Conservation (phyloP, 2,329 filamentous ascomycete species). For the Truncatella angustata region DNA sequence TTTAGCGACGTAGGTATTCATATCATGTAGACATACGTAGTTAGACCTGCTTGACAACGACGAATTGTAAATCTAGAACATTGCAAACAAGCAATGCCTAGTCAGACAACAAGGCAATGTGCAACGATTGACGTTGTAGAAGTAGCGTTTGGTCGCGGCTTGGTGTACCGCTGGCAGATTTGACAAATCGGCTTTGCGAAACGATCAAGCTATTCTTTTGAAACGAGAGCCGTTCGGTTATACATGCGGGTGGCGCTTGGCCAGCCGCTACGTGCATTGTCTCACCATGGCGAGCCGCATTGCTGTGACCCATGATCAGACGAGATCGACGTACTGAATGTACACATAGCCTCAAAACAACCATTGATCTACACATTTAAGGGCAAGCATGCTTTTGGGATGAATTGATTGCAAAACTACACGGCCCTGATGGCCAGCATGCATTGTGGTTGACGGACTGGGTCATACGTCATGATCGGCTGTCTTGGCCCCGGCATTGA, state of each 20-base stretch:
- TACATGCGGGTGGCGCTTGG: neutral
- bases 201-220: neutral
- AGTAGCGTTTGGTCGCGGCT: too few relatives aligned
- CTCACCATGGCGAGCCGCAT: conserved; percentile 1
- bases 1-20: too few relatives aligned
- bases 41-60: too few relatives aligned
- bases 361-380: too few relatives aligned
- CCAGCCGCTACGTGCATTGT: neutral
- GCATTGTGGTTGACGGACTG: too few relatives aligned
- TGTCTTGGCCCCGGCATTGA: too few relatives aligned
- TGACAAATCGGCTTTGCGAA: neutral
- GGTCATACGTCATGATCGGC: too few relatives aligned
- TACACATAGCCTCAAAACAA: neutral
- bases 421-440: too few relatives aligned
- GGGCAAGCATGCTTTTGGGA: too few relatives aligned
- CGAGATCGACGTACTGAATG: conserved; percentile 2
- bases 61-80: neutral
- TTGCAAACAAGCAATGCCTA: neutral
- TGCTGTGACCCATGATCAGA: conserved; percentile 8
- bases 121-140: neutral
- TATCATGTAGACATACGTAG: too few relatives aligned
- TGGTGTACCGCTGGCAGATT: neutral
- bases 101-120: neutral
- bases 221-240: neutral
- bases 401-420: too few relatives aligned